Percentiles rank a stretch among this genome's conserved stretches.
Conservation (phyloP, 805 yeast species). For the Saturnispora serradocipensis region DNA sequence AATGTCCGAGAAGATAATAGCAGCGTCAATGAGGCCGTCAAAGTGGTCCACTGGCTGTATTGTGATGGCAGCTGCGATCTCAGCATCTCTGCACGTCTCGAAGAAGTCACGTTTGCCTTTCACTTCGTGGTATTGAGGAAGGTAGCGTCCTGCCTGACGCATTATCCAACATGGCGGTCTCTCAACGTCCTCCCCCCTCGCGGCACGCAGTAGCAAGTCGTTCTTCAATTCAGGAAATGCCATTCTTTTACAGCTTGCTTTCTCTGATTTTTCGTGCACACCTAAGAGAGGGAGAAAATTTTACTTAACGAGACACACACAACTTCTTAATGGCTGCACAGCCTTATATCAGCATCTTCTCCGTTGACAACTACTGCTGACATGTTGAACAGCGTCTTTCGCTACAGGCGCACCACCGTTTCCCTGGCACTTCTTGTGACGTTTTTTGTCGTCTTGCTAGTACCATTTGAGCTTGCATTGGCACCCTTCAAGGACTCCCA, state of each 20-base stretch:
- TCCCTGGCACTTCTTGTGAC: conserved; percentile 47
- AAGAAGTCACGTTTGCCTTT: conserved; percentile 84
- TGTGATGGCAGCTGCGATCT: conserved; percentile 86
- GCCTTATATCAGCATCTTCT: neutral
- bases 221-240: conserved; percentile 74
- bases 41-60: conserved; percentile 91
- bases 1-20: conserved; percentile 92
- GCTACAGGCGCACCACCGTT: conserved; percentile 66
- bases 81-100: conserved; percentile 92
- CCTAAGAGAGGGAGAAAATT: neutral
- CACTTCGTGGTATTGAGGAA: conserved; percentile 85
- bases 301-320: neutral
- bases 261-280: neutral
- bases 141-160: conserved; percentile 96
- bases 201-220: conserved; percentile 87
- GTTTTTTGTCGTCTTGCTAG: conserved; percentile 31
- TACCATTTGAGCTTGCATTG: conserved; percentile 29
- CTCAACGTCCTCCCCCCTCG: conserved; percentile 82
- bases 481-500: neutral
- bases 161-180: conserved; percentile 97
- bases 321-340: neutral
- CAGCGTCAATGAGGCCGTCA: conserved; percentile 88
- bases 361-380: neutral
- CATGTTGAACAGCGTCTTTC: conserved; percentile 15
- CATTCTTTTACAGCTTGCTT: conserved; percentile 4